Evolutionary conservation across 345 rosid species (phyloP), one percentile per base, ranked within the genome.

Genomic region (Dimocarpus longan): DNA sequence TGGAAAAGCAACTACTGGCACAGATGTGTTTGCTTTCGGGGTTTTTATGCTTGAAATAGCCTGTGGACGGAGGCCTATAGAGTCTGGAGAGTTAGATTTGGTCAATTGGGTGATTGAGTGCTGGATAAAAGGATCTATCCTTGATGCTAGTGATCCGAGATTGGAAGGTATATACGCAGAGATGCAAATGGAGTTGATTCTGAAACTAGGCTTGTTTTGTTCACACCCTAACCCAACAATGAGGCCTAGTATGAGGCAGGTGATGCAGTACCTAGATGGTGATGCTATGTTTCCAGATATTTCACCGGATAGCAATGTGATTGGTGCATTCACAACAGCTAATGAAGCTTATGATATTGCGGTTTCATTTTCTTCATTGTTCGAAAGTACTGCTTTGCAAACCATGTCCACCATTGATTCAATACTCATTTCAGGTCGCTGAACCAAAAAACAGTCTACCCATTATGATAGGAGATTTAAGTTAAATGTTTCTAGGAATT

Each of bases 11-110:
- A 85, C 84, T 0, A 85, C 85, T 0, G 68, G 78, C 60, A 77
- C 85, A 0, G 90, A 89, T 72, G 82, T 89, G 28, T 89, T 78
- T 56, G 80, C 86, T 5, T 89, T 83, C 22, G 91, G 91, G 7
- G 87, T 82, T 2, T 78, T 89, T 19, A 68, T 86, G 26, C 91
- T 89, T 0, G 93, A 89, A 78, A 82, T 88, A 6, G 85, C 85
- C 44, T 86, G 89, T 28, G 92, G 91, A 50, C 86, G 85, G 76
- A 85, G 78, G 79, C 90, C 90, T 0, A 66, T 89, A 0, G 83
- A 82, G 72, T 50, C 63, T 12, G 86, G 76, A 69, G 84, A 82
- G 12, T 57, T 80, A 22, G 37, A 68, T 39, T 72, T 89, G 75
- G 82, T 85, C 12, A 81, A 86, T 5, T 81, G 83, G 83, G 88